A percentile compares a stretch with the other conserved stretches of the same genome.
These are phyloP conservation scores for Candida morakotiae DNA, from an alignment of 805 yeast species.

Conservation along the genomic window DNA sequence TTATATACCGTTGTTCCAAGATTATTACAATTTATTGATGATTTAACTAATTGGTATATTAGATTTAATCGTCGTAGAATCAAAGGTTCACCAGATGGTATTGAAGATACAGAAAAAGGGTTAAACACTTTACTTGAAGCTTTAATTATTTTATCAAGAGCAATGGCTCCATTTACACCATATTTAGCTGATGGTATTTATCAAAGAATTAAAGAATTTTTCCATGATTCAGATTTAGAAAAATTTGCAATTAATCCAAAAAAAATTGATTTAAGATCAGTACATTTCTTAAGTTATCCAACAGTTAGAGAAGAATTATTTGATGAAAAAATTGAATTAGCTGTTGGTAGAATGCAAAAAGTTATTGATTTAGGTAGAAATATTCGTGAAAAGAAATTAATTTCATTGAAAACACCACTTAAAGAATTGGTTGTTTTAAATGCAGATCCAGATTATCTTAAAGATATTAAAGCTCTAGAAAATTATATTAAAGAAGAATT, in stretches of 20 bases:
- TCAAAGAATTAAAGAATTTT: constrained; percentile 62
- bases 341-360: constrained; percentile 93
- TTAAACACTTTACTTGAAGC: constrained; percentile 91
- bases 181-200: constrained; percentile 89
- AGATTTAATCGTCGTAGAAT: constrained; percentile 97
- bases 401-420: constrained; percentile 92
- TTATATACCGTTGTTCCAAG: constrained; percentile 95
- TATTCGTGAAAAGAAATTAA: constrained; percentile 92
- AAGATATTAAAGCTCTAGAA: constrained; percentile 74
- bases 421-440: constrained; percentile 83
- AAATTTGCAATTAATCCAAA: constrained; percentile 34
- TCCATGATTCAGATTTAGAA: constrained; percentile 55
- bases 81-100: constrained; percentile 83
- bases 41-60: constrained; percentile 97
- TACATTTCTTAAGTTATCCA: constrained; percentile 93
- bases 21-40: constrained; percentile 82
- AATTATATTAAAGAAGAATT: constrained; percentile 84
- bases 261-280: constrained; percentile 68
- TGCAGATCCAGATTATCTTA: constrained; percentile 67
- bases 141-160: constrained; percentile 79
- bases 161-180: constrained; percentile 99
- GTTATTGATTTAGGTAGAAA: constrained; percentile 95
- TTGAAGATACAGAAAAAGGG: constrained; percentile 79
- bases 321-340: constrained; percentile 78
- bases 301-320: constrained; percentile 72